phyloP scores from a whole-genome alignment of 192 early-diverging fungal species.

The Umbelopsis isabellina region DNA sequence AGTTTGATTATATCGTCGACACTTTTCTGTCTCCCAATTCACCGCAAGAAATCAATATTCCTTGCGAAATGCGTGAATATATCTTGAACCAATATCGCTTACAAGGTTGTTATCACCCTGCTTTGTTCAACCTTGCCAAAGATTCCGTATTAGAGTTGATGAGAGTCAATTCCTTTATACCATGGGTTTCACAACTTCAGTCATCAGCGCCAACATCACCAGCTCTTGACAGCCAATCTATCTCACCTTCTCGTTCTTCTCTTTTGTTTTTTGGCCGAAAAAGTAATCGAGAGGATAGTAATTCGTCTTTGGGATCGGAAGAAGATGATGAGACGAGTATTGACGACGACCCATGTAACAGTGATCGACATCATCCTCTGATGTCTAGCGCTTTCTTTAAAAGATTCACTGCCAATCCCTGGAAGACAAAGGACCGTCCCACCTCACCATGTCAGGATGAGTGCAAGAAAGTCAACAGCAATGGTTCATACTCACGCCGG shows the following conservation, averaged over 20 bases:
- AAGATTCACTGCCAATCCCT: constrained; percentile 3
- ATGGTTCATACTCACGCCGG: not conserved
- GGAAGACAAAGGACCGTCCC: not conserved
- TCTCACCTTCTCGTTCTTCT: not conserved
- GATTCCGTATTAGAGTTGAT: constrained; percentile 36
- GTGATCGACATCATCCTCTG: not conserved
- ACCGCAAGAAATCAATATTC: constrained; percentile 39
- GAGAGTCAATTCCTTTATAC: constrained; percentile 38
- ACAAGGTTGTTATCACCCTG: constrained; percentile 21
- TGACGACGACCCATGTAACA: not conserved
- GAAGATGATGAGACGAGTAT: not conserved
- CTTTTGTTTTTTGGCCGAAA: not conserved
- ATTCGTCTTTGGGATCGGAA: constrained; percentile 7
- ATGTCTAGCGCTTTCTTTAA: constrained; percentile 2
- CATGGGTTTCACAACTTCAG: constrained; percentile 23
- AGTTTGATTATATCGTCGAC: constrained; percentile 21
- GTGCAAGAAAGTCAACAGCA: not conserved
- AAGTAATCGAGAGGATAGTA: not conserved
- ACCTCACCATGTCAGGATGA: not conserved
- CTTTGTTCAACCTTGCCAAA: constrained; percentile 22
- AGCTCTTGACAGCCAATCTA: not conserved
- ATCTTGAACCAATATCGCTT: constrained; percentile 25
- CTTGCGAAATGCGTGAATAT: constrained; percentile 35
- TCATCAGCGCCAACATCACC: not conserved
- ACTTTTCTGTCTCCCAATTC: constrained; percentile 33